Percentiles rank a stretch among this genome's conserved stretches.
Conservation (phyloP, 495 filamentous ascomycete species). For the Glonium stellatum region DNA sequence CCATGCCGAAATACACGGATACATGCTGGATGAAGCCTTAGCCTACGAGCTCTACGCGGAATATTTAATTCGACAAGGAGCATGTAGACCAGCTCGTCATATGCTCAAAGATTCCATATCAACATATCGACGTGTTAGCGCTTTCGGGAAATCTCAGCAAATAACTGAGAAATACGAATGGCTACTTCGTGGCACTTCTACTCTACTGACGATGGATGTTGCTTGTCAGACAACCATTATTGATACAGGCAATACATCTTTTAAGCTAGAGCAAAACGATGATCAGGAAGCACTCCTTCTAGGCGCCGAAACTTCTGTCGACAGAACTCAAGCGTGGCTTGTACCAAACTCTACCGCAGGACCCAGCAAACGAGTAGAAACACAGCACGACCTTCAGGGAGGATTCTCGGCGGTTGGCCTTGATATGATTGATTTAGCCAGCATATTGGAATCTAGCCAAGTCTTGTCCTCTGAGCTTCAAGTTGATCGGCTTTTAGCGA, state of each 20-base stretch:
- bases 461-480: conserved; percentile 83
- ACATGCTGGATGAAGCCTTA: conserved; percentile 73
- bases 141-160: conserved; percentile 63
- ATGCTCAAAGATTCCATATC: conserved; percentile 65
- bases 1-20: conserved; percentile 70
- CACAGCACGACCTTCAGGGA: conserved; percentile 32
- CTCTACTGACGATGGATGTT: conserved; percentile 56
- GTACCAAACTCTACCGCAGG: conserved; percentile 26
- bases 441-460: conserved; percentile 81
- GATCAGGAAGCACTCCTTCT: conserved; percentile 42
- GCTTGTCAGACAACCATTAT: conserved; percentile 69
- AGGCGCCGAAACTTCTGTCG: conserved; percentile 48
- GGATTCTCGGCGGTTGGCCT: conserved; percentile 36
- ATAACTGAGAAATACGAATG: conserved; percentile 65
- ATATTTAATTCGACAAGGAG: conserved; percentile 63
- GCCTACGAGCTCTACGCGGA: conserved; percentile 71
- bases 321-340: conserved; percentile 60
- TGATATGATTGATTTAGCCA: conserved; percentile 82
- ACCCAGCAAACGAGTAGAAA: conserved; percentile 32
- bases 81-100: conserved; percentile 64
- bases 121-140: conserved; percentile 67
- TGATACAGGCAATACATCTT: conserved; percentile 50
- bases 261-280: conserved; percentile 51
- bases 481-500: conserved; percentile 74
- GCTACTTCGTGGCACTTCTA: conserved; percentile 59